Evolutionary conservation across 805 yeast species (phyloP).

Genomic region (Myxozyma monticola): DNA sequence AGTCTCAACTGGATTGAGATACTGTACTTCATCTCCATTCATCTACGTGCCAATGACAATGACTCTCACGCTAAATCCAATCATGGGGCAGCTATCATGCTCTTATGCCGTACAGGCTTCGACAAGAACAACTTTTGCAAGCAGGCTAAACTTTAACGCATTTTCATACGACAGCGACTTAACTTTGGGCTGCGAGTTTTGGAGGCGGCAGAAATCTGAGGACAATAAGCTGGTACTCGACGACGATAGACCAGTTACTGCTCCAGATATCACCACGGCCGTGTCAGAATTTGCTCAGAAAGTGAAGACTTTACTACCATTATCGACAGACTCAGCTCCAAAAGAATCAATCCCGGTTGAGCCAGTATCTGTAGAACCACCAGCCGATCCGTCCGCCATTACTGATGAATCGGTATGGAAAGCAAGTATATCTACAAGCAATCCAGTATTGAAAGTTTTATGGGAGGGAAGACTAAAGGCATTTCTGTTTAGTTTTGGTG

Average conservation of each 20-base stretch:
- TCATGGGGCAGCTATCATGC: slow-evolving; percentile 84
- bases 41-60: slow-evolving; percentile 89
- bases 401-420: slow-evolving; percentile 22
- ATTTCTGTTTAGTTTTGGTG: slow-evolving; percentile 75
- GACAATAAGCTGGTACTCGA: not conserved
- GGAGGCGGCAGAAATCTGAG: slow-evolving; percentile 40
- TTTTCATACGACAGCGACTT: slow-evolving; percentile 88
- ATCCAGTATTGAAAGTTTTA: slow-evolving; percentile 58
- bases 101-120: slow-evolving; percentile 84
- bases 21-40: slow-evolving; percentile 79
- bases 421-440: slow-evolving; percentile 41
- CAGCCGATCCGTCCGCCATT: too few species aligned
- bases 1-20: slow-evolving; percentile 76
- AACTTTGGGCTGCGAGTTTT: slow-evolving; percentile 81
- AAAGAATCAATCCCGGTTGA: not conserved
- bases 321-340: not conserved
- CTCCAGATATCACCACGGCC: too few species aligned
- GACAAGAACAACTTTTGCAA: slow-evolving; percentile 70
- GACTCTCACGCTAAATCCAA: slow-evolving; percentile 83
- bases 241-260: not conserved
- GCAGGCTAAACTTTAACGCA: slow-evolving; percentile 83
- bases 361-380: too few species aligned
- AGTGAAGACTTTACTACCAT: not conserved
- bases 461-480: slow-evolving; percentile 91
- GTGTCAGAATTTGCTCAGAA: too few species aligned